Percentiles rank a stretch among this genome's conserved stretches.
These are phyloP conservation scores for Nemania sp. DNA, from an alignment of 2,329 filamentous ascomycete species.

Conservation along the genomic window DNA sequence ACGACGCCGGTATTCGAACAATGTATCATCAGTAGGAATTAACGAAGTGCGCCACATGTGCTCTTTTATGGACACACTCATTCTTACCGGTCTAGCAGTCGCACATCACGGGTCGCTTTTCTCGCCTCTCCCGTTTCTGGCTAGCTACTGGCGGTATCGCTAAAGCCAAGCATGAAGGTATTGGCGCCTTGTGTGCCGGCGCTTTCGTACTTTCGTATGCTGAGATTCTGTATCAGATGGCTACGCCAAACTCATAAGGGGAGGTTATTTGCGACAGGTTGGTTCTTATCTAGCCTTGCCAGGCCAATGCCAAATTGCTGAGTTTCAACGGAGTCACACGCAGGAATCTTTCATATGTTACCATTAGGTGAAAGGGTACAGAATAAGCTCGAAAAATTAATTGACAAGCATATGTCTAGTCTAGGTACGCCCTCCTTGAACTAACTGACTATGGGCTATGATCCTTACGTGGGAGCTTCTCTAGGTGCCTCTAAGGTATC, in stretches of 20 bases:
- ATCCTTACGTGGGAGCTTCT: constrained; percentile 17
- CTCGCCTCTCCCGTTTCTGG: constrained; percentile 74
- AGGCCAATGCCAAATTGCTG: constrained; percentile 4
- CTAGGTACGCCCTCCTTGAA: constrained; percentile 55
- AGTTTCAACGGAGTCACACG: constrained; percentile 60
- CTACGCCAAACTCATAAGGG: constrained; percentile 68
- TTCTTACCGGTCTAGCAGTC: constrained; percentile 20
- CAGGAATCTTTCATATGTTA: constrained; percentile 89
- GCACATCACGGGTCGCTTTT: constrained; percentile 23
- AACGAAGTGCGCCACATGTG: constrained; percentile 18
- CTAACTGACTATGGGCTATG: background rate
- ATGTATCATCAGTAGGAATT: constrained; percentile 3
- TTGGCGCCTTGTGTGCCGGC: background rate
- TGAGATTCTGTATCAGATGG: constrained; percentile 53
- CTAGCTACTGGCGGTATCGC: constrained; percentile 73
- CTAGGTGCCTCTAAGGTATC: constrained; percentile 56
- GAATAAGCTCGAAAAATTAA: constrained; percentile 79
- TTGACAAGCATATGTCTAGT: constrained; percentile 85
- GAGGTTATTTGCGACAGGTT: constrained; percentile 75
- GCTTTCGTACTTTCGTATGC: background rate
- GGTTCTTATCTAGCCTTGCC: constrained; percentile 24
- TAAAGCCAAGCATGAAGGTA: constrained; percentile 58
- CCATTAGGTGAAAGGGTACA: constrained; percentile 86
- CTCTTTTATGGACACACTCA: background rate
- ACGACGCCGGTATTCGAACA: constrained; percentile 15